A percentile compares a stretch with the other conserved stretches of the same genome.
phyloP scores from a whole-genome alignment of 257 asterid species.

The Petunia axillaris region DNA sequence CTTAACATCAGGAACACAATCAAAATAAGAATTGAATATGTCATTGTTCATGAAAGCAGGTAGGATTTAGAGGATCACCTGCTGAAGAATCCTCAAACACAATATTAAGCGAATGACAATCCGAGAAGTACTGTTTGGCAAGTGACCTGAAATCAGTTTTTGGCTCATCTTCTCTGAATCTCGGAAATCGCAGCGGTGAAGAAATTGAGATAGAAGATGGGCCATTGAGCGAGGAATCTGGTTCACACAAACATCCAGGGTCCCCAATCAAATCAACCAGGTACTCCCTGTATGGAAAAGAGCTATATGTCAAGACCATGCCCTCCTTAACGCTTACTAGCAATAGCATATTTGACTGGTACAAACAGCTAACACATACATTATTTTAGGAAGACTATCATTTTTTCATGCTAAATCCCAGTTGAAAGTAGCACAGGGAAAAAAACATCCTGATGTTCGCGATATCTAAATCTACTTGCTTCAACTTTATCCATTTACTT shows the following conservation, averaged over 20 bases:
- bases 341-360: conserved; percentile 6
- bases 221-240: conserved; percentile 93
- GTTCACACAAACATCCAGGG: conserved; percentile 85
- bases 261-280: conserved; percentile 85
- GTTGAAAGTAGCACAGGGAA: neutral
- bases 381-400: neutral
- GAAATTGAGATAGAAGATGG: conserved; percentile 89
- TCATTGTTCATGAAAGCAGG: neutral
- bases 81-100: conserved; percentile 68
- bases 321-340: neutral
- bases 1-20: neutral
- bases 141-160: conserved; percentile 71
- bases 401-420: neutral
- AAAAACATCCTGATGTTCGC: conserved; percentile 14
- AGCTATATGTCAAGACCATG: neutral
- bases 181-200: conserved; percentile 92
- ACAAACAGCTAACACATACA: neutral
- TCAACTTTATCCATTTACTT: neutral
- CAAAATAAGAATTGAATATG: conserved; percentile 20
- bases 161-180: conserved; percentile 73
- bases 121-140: conserved; percentile 89
- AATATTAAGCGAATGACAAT: conserved; percentile 73
- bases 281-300: conserved; percentile 73
- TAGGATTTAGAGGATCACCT: conserved; percentile 51
- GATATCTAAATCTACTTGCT: neutral